Evolutionary conservation across 1,284 basidiomycete genomes (phyloP).

Genomic region (Xanthoconium separans): DNA sequence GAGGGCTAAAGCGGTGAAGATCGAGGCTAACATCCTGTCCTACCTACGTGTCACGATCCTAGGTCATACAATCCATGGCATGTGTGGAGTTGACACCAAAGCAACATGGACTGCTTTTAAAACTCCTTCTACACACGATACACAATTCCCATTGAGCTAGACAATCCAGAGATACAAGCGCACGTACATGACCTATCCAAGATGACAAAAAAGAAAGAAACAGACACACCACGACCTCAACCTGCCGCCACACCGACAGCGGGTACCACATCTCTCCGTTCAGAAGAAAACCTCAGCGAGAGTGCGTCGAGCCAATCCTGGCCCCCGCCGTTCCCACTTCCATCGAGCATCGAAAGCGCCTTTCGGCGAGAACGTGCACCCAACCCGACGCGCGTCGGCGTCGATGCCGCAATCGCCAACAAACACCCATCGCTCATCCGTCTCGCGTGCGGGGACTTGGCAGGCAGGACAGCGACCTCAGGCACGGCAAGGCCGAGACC

Average conservation of each 20-base stretch:
- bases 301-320: slow-evolving; percentile 24
- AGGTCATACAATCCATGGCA: no score
- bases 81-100: no score
- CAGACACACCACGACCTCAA: not conserved
- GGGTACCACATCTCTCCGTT: not conserved
- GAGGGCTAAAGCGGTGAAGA: no score
- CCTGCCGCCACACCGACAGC: not conserved
- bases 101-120: no score
- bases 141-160: slow-evolving; percentile 1
- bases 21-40: no score
- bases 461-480: not conserved
- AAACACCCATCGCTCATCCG: slow-evolving; percentile 24
- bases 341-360: slow-evolving; percentile 9
- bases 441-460: slow-evolving; percentile 6
- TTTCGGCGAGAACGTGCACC: slow-evolving; percentile 2
- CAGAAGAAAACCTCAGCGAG: slow-evolving; percentile 11
- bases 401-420: slow-evolving; percentile 14
- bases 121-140: not conserved
- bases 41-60: no score
- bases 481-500: not conserved
- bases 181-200: not conserved
- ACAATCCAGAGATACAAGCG: not conserved
- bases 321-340: not conserved
- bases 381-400: slow-evolving; percentile 20
- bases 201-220: not conserved